A percentile compares a stretch with the other conserved stretches of the same genome.
Conservation (phyloP, 2,329 filamentous ascomycete species). For the Alternaria ethzedia region DNA sequence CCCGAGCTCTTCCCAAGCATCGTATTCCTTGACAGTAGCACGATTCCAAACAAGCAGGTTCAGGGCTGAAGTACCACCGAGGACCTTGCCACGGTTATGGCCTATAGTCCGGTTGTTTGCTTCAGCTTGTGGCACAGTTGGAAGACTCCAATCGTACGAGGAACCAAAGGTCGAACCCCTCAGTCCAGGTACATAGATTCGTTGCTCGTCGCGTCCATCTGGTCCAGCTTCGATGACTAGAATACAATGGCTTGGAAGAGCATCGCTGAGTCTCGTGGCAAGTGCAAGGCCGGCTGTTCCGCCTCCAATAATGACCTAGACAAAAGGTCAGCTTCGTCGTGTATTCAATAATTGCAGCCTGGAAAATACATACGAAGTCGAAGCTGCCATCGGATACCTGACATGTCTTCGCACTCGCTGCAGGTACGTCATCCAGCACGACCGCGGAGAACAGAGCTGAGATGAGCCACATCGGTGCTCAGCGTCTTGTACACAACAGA, state of each 20-base stretch:
- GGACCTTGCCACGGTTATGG: constrained; percentile 29
- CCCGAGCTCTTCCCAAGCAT: constrained; percentile 64
- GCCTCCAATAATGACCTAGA: constrained; percentile 19
- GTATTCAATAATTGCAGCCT: not conserved
- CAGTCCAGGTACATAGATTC: constrained; percentile 28
- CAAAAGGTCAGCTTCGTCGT: not conserved
- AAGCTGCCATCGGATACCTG: not conserved
- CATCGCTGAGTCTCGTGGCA: constrained; percentile 35
- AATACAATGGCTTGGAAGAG: constrained; percentile 22
- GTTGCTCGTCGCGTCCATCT: constrained; percentile 28
- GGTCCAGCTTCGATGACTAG: constrained; percentile 32
- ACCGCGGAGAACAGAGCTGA: not conserved
- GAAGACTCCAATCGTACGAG: constrained; percentile 48
- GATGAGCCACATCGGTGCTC: not conserved
- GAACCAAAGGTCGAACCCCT: constrained; percentile 27
- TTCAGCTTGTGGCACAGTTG: constrained; percentile 49
- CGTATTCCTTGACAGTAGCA: constrained; percentile 45
- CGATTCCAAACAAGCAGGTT: constrained; percentile 47
- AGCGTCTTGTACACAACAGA: not conserved
- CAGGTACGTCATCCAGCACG: not conserved
- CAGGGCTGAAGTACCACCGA: constrained; percentile 44
- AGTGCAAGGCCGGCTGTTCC: constrained; percentile 30
- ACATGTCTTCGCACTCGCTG: not conserved
- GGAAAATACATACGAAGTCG: constrained; percentile 3
- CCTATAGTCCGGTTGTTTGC: constrained; percentile 42